Evolutionary conservation across 2,329 filamentous ascomycete species (phyloP), one percentile per base, ranked within the genome.

Genomic region (Rasamsonia emersonii): DNA sequence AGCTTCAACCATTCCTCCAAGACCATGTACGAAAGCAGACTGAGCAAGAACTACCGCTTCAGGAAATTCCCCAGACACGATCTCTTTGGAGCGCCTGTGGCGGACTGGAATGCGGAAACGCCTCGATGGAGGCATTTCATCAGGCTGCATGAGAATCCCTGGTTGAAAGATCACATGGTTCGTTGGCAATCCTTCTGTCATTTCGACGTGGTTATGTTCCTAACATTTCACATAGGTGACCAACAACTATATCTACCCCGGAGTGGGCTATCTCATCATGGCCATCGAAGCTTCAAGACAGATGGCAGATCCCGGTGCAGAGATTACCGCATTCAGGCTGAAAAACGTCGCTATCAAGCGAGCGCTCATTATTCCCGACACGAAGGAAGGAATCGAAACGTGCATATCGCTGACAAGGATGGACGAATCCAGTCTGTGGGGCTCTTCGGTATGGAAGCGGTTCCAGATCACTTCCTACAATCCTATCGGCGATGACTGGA

Each of bases 381-480:
- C 37, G 3, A 50, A 49, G 27, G 42, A 54, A 4, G 53, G 53
- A 2, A 42, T 56, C 15, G 54, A 58, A 32, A 39, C 50, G 2
- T 42, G 38, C 19, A 25, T 58, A 5, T 46, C 46, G 7, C 45
- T 53, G 38, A 40, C 35, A 7, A 41, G 33, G 9, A 33, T 43
- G 15, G 47, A 54, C 14, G 43, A 46, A 18, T 32, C 43, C 2
- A 43, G 41, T 3, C 33, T 41, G 7, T 32, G 30, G 27, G 20
- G 30, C n/a, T 43, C 44, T 5, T 40, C 37, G 11, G 24, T 32
- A 1, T 56, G 51, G 52, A 46, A 40, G 5, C 43, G 42, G n/a
- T 58, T 58, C 32, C 38, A 44, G 4, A 45, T 57, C 13, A 45
- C 40, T 31, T 58, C 54, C 2, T 55, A 52, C 35, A 49, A 51